Percentiles rank a stretch among this genome's conserved stretches.
phyloP scores from a whole-genome alignment of 192 early-diverging fungal genomes.

The Umbelopsis ramanniana region DNA sequence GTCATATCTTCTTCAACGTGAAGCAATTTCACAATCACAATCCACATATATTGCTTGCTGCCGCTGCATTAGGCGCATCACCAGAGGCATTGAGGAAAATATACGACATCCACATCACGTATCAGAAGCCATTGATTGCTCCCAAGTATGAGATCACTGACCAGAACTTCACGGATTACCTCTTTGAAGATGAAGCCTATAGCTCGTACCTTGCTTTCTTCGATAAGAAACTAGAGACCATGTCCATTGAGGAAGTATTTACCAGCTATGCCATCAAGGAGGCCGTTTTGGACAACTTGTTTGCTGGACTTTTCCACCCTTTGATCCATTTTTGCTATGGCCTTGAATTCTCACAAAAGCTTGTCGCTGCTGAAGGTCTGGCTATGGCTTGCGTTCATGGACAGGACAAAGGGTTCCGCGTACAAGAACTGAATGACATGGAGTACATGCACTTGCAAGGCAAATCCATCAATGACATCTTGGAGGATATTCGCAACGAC shows the following conservation, averaged over 20 bases:
- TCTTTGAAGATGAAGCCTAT: neutral
- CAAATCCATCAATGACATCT: neutral
- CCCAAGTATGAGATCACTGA: conserved; percentile 6
- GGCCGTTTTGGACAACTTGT: neutral
- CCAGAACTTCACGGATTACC: neutral
- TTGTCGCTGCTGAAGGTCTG: neutral
- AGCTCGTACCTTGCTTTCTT: conserved; percentile 11
- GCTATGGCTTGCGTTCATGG: conserved; percentile 1
- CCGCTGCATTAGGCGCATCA: neutral
- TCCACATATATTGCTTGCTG: neutral
- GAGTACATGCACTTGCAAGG: neutral
- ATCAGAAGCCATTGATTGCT: neutral
- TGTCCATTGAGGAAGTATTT: neutral
- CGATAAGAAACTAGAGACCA: neutral
- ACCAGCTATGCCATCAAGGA: neutral
- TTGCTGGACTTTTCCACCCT: neutral
- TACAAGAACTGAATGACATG: neutral
- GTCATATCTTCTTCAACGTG: conserved; percentile 11
- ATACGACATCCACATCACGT: neutral
- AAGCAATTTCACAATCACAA: neutral
- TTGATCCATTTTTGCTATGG: conserved; percentile 13
- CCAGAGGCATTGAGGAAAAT: conserved; percentile 3
- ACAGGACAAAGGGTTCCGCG: neutral
- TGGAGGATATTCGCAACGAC: conserved; percentile 3
- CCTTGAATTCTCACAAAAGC: neutral